phyloP scores from a whole-genome alignment of 1,139 yeast genomes.

The Taphrina flavorubra region DNA sequence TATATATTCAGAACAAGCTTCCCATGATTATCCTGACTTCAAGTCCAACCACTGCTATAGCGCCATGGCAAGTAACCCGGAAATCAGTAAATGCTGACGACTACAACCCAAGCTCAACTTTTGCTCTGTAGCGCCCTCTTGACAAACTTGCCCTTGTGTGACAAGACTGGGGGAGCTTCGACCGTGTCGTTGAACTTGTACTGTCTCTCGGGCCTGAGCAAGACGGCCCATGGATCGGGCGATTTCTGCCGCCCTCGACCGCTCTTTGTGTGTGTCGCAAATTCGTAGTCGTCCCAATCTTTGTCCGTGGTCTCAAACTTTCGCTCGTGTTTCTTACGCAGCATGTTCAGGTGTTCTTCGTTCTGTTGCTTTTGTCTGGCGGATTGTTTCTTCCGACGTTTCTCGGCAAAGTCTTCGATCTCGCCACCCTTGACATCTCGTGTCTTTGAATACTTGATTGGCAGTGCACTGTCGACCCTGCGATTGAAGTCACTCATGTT shows the following conservation, averaged over 20 bases:
- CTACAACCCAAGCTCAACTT: neutral
- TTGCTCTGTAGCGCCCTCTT: conserved; percentile 12
- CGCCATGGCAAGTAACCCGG: no score
- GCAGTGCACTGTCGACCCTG: conserved; percentile 35
- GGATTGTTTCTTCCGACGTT: conserved; percentile 35
- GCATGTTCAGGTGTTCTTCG: conserved; percentile 39
- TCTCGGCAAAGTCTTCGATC: conserved; percentile 38
- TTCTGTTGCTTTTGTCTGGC: conserved; percentile 37
- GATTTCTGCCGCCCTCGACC: conserved; percentile 28
- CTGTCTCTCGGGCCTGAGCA: conserved; percentile 36
- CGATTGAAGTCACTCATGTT: conserved; percentile 37
- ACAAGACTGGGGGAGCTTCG: conserved; percentile 31
- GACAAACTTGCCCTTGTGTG: conserved; percentile 29
- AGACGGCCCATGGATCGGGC: conserved; percentile 40
- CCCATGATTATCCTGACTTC: no score
- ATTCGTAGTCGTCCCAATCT: conserved; percentile 37
- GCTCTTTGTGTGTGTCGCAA: conserved; percentile 33
- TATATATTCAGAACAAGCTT: no score
- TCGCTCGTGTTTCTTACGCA: conserved; percentile 35
- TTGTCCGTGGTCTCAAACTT: conserved; percentile 30
- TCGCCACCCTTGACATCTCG: conserved; percentile 26
- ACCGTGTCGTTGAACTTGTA: conserved; percentile 40
- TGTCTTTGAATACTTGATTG: conserved; percentile 35
- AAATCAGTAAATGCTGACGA: no score
- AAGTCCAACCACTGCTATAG: no score